phyloP scores from a whole-genome alignment of 2,329 filamentous ascomycete species.

The Penicillium vulpinum region DNA sequence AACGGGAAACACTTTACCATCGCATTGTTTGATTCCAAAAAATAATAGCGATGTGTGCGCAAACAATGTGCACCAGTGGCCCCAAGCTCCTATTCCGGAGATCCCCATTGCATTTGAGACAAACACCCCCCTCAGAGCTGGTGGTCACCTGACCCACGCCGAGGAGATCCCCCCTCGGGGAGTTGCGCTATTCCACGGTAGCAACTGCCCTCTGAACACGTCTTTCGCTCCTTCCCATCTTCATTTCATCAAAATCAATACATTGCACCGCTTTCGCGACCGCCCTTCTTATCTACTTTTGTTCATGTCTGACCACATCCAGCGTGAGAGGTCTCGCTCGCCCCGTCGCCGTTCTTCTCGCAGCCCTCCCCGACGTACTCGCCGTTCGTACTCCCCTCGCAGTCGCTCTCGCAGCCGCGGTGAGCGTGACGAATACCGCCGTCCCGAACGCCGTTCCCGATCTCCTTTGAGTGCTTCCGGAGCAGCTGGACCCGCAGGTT shows the following conservation, averaged over 20 bases:
- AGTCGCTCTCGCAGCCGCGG: slow-evolving; percentile 72
- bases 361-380: slow-evolving; percentile 75
- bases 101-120: slow-evolving; percentile 17
- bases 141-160: slow-evolving; percentile 24
- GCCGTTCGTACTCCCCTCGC: slow-evolving; percentile 76
- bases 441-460: slow-evolving; percentile 73
- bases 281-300: background rate
- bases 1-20: background rate
- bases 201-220: slow-evolving; percentile 7
- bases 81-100: slow-evolving; percentile 11
- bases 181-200: background rate
- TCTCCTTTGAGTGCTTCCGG: slow-evolving; percentile 78
- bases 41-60: background rate
- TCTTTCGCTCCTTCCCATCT: slow-evolving; percentile 10
- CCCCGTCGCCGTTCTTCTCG: slow-evolving; percentile 68
- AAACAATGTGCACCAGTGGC: slow-evolving; percentile 3
- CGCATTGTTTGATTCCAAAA: background rate
- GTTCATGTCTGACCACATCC: slow-evolving; percentile 39
- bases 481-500: slow-evolving; percentile 62
- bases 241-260: background rate
- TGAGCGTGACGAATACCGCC: slow-evolving; percentile 68
- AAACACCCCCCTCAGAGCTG: slow-evolving; percentile 11
- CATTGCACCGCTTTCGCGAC: background rate
- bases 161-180: slow-evolving; percentile 5
- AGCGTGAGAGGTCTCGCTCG: slow-evolving; percentile 76